Conservation (phyloP, 306 rosid species). For the Castanea sativa region DNA sequence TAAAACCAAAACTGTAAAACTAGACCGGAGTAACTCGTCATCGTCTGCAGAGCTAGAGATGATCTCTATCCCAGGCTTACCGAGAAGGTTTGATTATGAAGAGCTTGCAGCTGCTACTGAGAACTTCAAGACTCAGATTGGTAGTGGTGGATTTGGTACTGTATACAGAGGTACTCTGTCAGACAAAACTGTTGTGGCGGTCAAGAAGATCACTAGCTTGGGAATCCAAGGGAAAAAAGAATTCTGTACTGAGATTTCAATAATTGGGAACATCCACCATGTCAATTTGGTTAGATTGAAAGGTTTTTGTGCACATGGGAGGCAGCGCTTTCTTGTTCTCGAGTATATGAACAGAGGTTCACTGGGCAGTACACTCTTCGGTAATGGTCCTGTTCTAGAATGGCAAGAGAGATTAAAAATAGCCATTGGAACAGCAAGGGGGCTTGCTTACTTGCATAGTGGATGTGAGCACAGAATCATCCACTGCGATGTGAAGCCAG, state of each 20-base stretch:
- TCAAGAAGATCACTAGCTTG: constrained; percentile 72
- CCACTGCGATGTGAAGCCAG: constrained; percentile 92
- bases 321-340: constrained; percentile 67
- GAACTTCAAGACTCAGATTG: constrained; percentile 64
- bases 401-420: constrained; percentile 86
- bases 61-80: constrained; percentile 81
- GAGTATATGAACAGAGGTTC: constrained; percentile 94
- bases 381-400: constrained; percentile 68
- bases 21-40: constrained; percentile 43
- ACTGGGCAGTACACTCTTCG: constrained; percentile 67
- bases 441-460: constrained; percentile 81
- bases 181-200: constrained; percentile 74
- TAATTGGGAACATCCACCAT: constrained; percentile 82
- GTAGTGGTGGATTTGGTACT: constrained; percentile 81
- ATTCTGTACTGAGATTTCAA: constrained; percentile 82
- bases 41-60: constrained; percentile 63
- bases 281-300: constrained; percentile 75
- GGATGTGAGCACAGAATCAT: constrained; percentile 80
- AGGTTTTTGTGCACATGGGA: constrained; percentile 80
- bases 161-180: constrained; percentile 73
- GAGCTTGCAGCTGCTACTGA: constrained; percentile 75
- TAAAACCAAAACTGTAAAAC: constrained; percentile 27
- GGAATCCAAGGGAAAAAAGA: constrained; percentile 86
- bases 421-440: constrained; percentile 88
- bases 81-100: constrained; percentile 64